Evolutionary conservation across 1,284 basidiomycete genomes (phyloP), one percentile per base, ranked within the genome.

Genomic region (Ceratobasidium sp.): DNA sequence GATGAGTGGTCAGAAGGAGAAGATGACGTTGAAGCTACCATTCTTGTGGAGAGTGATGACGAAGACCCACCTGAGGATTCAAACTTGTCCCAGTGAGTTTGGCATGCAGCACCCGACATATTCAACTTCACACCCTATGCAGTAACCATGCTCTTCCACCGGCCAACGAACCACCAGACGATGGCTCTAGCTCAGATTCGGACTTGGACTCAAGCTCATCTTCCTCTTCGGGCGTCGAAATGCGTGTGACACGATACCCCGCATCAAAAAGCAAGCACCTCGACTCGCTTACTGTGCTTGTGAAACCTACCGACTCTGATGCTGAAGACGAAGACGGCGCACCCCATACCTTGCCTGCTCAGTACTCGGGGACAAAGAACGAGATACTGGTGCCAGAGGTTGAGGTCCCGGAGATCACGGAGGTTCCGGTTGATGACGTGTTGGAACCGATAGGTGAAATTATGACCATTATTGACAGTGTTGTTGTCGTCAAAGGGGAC

Each of bases 391-490:
- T 82, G 31, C 80, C 83, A 6, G 81, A 83, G 0, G 76, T 84
- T 9, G 79, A 80, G 16, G 77, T 82, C 22, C 82, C 84, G 37
- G 82, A 83, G 65, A 79, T 85, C 54, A 81, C 78, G 31, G 76
- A 77, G 68, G 77, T 80, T 61, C 75, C 84, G 0, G 80, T 85
- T 11, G 84, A 88, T 31, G 91, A 92, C 77, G 78, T 80, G 1
- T 83, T 95, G 65, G 90, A 92, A 79, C 86, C 84, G 78, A 88
- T 93, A 6, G 93, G 93, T 69, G 88, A 92, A 76, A 83, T 95
- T 27, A 87, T 90, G 85, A 90, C 85, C 76, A 86, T 94, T 64
- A 83, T 94, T 46, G 88, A 88, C 77, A 88, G 87, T 58, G 86
- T 89, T 41, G 91, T 89, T 62, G 90, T 95, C 69, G 84, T 95